These are phyloP conservation scores for Fusarium sp. DNA, from an alignment of 2,329 filamentous ascomycete genomes.

Conservation along the genomic window DNA sequence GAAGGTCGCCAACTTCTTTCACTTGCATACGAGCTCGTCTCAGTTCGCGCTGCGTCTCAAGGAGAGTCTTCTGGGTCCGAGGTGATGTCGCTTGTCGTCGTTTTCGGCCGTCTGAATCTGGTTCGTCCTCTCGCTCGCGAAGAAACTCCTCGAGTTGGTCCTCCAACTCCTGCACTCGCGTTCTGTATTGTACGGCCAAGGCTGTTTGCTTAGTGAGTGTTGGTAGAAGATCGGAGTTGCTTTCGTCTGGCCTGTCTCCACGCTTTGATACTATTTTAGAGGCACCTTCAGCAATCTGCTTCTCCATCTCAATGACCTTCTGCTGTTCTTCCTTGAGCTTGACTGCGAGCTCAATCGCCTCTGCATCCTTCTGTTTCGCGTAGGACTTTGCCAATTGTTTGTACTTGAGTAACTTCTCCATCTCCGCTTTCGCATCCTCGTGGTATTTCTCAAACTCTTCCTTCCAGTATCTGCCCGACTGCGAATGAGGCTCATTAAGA, in stretches of 20 bases:
- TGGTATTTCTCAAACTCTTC: constrained; percentile 80
- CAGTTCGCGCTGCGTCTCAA: constrained; percentile 67
- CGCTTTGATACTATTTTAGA: constrained; percentile 62
- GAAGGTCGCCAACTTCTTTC: constrained; percentile 63
- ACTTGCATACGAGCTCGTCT: constrained; percentile 66
- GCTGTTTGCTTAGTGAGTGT: constrained; percentile 70
- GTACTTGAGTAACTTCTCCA: constrained; percentile 82
- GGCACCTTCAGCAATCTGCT: constrained; percentile 70
- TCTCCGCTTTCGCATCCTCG: constrained; percentile 76
- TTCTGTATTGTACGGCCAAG: constrained; percentile 68
- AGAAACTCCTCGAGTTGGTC: constrained; percentile 59
- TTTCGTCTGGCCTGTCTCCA: constrained; percentile 54
- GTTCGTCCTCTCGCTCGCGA: constrained; percentile 53
- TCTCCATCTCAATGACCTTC: constrained; percentile 73
- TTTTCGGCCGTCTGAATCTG: constrained; percentile 49
- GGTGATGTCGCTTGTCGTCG: constrained; percentile 60
- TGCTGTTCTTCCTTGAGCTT: constrained; percentile 76
- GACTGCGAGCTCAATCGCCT: constrained; percentile 74
- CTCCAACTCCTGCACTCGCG: constrained; percentile 70
- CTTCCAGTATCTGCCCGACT: constrained; percentile 85
- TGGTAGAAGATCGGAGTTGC: constrained; percentile 62
- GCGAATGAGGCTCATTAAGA: constrained; percentile 78
- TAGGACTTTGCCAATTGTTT: constrained; percentile 84
- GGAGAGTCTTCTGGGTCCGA: constrained; percentile 62
- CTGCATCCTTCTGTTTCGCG: constrained; percentile 80